Evolutionary conservation across 169 alveolate species (phyloP), one percentile per base, ranked within the genome.

Genomic region (Plasmodium vinckei): DNA sequence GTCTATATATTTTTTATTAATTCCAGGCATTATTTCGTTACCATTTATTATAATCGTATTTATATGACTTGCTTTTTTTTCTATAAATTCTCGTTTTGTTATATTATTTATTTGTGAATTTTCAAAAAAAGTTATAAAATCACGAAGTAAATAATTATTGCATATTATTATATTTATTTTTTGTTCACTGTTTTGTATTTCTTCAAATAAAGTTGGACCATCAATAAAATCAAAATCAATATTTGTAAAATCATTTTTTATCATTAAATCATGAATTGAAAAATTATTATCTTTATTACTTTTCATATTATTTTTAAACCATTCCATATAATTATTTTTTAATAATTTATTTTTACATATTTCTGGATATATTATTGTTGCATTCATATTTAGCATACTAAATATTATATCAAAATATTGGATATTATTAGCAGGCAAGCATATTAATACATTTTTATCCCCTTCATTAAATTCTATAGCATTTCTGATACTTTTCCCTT

Each of bases 11-110:
- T 82, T 56, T 42, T 67, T 57, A 15, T 82, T 51, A 56, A 82
- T 56, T 21, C 90, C 90, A 42, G 90, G 90, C 84, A 68, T 82
- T 67, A 82, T 54, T 82, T 82, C 90, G 57, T 82, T 82, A 19
- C 90, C 90, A 60, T 68, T 82, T 17, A 82, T 70, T 27, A 82
- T 23, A 5, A 82, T 69, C 9, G 51, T 68, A 15, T 23, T 13
- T 15, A 82, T 33, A 5, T 47, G 42, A 9, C 56, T 54, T 13
- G 90, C 90, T 46, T 82, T 82, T 15, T 82, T 56, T 21, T 82
- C 57, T 47, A 82, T 68, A 68, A 82, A 82, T 15, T 82, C 90
- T 19, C 21, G 54, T 54, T 68, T 82, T 49, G 90, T 82, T 68
- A 60, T 46, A 1, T 54, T 67, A 39, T 82, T 71, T 21, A 82